Conservation (phyloP, 2,329 filamentous ascomycete species). For the Tolypocladium inflatum region DNA sequence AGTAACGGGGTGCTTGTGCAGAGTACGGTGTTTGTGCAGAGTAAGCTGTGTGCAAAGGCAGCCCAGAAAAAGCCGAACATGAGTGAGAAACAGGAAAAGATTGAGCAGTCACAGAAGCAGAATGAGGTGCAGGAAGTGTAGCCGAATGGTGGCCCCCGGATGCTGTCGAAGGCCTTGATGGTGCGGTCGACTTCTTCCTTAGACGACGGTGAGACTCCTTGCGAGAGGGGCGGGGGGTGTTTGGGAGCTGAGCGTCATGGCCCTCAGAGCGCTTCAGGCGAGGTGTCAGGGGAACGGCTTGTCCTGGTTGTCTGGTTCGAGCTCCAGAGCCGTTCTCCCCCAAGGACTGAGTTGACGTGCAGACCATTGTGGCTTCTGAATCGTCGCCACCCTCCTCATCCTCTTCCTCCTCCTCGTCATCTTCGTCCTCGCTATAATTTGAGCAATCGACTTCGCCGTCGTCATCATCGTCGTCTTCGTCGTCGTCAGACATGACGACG, state of each 20-base stretch:
- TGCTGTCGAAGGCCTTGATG: background rate
- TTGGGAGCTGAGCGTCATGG: background rate
- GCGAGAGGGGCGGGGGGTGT: background rate
- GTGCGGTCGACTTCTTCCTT: background rate
- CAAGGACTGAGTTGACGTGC: background rate
- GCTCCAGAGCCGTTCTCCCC: background rate
- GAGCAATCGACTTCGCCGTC: background rate
- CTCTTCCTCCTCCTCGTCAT: background rate
- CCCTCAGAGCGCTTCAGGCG: background rate
- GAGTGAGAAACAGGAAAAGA: background rate
- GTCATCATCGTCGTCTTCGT: background rate
- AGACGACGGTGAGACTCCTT: background rate
- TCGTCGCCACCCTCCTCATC: background rate
- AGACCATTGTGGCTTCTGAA: background rate
- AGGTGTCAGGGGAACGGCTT: too few species aligned
- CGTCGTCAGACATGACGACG: background rate
- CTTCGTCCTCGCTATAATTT: background rate
- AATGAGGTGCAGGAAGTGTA: background rate
- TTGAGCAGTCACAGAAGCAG: too few species aligned
- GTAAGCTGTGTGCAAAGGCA: background rate
- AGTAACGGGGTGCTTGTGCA: background rate
- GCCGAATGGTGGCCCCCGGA: background rate
- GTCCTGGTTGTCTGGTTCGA: background rate
- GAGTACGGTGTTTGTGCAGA: background rate
- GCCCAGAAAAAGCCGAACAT: background rate